These are phyloP conservation scores for Cladosporium sp. DNA, from an alignment of 2,329 filamentous ascomycete genomes.

Conservation along the genomic window DNA sequence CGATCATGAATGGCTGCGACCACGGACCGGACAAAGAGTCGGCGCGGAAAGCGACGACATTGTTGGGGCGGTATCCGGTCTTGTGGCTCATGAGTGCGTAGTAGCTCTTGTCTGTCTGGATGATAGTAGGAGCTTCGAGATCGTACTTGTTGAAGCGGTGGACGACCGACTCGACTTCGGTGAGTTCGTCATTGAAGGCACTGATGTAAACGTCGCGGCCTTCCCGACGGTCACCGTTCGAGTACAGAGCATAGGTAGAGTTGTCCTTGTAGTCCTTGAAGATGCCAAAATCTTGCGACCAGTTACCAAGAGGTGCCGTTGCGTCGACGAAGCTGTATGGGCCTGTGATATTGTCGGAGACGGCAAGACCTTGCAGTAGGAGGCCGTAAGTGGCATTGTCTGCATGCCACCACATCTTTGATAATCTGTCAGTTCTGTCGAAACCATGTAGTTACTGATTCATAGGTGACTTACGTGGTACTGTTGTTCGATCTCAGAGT, in stretches of 20 bases:
- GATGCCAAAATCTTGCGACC: conserved; percentile 64
- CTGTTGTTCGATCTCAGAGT: conserved; percentile 55
- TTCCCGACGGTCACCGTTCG: conserved; percentile 58
- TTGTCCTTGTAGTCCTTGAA: conserved; percentile 63
- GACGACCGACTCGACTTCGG: conserved; percentile 54
- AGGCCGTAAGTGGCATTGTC: conserved; percentile 60
- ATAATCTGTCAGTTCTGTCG: not conserved
- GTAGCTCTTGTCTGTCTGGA: conserved; percentile 62
- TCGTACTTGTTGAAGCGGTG: conserved; percentile 62
- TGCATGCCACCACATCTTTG: conserved; percentile 62
- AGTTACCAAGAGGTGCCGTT: conserved; percentile 60
- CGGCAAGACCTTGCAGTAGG: conserved; percentile 60
- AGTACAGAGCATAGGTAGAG: conserved; percentile 59
- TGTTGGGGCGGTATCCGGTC: conserved; percentile 59
- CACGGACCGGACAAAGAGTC: conserved; percentile 61
- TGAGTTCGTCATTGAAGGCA: conserved; percentile 56
- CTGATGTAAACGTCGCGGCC: conserved; percentile 61
- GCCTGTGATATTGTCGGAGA: conserved; percentile 54
- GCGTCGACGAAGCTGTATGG: conserved; percentile 59
- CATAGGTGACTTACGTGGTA: conserved; percentile 53
- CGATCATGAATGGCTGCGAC: conserved; percentile 63
- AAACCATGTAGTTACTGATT: not conserved
- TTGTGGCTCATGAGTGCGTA: conserved; percentile 65
- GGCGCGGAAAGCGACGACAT: conserved; percentile 62
- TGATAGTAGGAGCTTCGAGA: conserved; percentile 61